Conservation (phyloP, 345 rosid species). For the Ricinus communis region DNA sequence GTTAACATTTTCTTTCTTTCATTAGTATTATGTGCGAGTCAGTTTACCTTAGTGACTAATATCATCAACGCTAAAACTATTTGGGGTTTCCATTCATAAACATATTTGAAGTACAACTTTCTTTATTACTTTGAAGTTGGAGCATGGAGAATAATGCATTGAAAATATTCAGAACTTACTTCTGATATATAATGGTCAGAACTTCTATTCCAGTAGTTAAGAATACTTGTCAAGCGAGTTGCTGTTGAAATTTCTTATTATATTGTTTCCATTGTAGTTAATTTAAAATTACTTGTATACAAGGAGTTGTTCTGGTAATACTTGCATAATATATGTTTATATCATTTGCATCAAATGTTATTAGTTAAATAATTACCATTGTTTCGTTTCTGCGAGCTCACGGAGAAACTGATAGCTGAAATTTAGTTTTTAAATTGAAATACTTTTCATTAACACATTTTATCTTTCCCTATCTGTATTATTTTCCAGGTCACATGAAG, state of each 20-base stretch:
- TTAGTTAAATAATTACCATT: not conserved
- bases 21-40: not conserved
- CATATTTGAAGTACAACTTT: not conserved
- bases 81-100: no score
- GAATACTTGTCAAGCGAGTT: no score
- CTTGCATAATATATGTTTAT: not conserved
- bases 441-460: no score
- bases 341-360: not conserved
- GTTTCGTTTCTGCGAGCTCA: not conserved
- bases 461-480: not conserved
- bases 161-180: not conserved
- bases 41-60: no score
- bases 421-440: no score
- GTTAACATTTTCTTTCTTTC: not conserved
- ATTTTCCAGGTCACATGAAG: conserved; percentile 36
- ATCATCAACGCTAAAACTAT: no score
- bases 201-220: no score
- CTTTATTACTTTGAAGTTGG: not conserved
- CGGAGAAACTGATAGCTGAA: not conserved
- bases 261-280: no score
- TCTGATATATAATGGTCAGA: no score
- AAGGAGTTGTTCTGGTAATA: not conserved
- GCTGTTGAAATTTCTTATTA: no score
- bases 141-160: not conserved
- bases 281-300: no score